Conservation (phyloP, 2,329 filamentous ascomycete species). For the Botrytis hyacinthi region DNA sequence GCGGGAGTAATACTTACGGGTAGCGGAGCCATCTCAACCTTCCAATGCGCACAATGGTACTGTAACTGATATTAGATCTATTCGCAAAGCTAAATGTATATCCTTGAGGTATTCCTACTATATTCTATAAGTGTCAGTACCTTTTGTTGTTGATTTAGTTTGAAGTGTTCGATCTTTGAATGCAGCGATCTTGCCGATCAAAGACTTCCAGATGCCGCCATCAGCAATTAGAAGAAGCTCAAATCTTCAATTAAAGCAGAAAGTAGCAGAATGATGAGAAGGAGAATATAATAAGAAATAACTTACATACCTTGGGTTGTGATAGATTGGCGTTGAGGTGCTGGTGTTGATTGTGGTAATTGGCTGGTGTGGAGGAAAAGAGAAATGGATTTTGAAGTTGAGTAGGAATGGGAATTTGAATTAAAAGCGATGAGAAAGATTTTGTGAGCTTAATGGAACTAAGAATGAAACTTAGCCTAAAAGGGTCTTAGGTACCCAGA, state of each 20-base stretch:
- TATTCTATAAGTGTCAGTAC: not conserved
- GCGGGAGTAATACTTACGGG: not conserved
- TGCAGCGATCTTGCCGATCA: not conserved
- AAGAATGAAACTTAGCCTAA: not conserved
- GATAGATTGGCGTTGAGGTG: not conserved
- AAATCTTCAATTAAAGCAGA: not conserved
- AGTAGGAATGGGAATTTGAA: not conserved
- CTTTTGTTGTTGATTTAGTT: not conserved
- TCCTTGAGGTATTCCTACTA: not conserved
- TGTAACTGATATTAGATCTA: not conserved
- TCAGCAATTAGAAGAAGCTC: not conserved
- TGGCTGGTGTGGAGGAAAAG: not conserved
- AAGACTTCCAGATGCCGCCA: not conserved
- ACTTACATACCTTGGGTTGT: not conserved
- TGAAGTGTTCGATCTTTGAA: not conserved
- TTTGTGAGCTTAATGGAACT: not conserved
- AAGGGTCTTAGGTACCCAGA: not conserved
- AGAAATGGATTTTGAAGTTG: not conserved
- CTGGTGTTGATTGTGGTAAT: not conserved
- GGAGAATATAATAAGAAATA: not conserved
- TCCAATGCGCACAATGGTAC: not conserved
- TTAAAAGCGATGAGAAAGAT: not conserved
- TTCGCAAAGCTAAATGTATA: rapidly evolving
- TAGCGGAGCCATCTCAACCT: not conserved
- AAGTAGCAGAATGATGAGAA: not conserved